These are phyloP conservation scores for Sechiopsis laciniata DNA, from an alignment of 306 rosid species.

Conservation along the genomic window DNA sequence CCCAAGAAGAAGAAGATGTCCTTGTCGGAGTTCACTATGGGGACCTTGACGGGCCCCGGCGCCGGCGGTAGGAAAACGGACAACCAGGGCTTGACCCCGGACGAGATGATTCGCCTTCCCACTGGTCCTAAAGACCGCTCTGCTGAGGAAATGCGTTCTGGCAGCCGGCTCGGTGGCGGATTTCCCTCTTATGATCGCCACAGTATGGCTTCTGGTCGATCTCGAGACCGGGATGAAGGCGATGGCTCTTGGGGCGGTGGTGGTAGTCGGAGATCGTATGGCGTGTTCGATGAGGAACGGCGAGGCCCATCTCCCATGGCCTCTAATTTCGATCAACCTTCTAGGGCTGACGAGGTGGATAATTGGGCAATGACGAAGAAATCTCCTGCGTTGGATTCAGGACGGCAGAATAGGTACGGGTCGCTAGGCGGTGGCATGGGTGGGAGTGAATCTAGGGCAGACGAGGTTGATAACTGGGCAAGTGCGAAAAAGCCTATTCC, in stretches of 20 bases:
- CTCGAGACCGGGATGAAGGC: slow-evolving; percentile 52
- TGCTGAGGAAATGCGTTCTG: slow-evolving; percentile 63
- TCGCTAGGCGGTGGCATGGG: slow-evolving; percentile 45
- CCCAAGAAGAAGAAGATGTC: slow-evolving; percentile 75
- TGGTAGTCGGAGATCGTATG: slow-evolving; percentile 56
- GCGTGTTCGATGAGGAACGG: slow-evolving; percentile 87
- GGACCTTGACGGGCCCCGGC: slow-evolving; percentile 11
- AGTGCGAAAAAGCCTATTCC: slow-evolving; percentile 50
- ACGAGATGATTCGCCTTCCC: slow-evolving; percentile 78
- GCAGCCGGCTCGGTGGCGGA: slow-evolving; percentile 61
- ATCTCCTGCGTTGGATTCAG: slow-evolving; percentile 55
- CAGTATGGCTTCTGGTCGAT: slow-evolving; percentile 34
- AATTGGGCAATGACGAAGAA: slow-evolving; percentile 73
- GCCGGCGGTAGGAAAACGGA: slow-evolving; percentile 16
- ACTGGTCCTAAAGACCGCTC: slow-evolving; percentile 80
- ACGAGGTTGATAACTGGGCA: slow-evolving; percentile 79
- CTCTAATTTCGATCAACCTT: slow-evolving; percentile 78
- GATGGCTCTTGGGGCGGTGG: slow-evolving; percentile 73
- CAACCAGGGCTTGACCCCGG: slow-evolving; percentile 43
- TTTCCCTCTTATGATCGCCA: slow-evolving; percentile 51
- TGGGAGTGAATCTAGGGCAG: slow-evolving; percentile 52
- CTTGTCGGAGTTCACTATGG: slow-evolving; percentile 29
- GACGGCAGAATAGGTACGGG: slow-evolving; percentile 57
- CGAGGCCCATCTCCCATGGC: slow-evolving; percentile 68
- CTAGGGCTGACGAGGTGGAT: slow-evolving; percentile 96